Evolutionary conservation across 164 flowering plant species (phyloP).

Genomic region (Berberis vulgaris): DNA sequence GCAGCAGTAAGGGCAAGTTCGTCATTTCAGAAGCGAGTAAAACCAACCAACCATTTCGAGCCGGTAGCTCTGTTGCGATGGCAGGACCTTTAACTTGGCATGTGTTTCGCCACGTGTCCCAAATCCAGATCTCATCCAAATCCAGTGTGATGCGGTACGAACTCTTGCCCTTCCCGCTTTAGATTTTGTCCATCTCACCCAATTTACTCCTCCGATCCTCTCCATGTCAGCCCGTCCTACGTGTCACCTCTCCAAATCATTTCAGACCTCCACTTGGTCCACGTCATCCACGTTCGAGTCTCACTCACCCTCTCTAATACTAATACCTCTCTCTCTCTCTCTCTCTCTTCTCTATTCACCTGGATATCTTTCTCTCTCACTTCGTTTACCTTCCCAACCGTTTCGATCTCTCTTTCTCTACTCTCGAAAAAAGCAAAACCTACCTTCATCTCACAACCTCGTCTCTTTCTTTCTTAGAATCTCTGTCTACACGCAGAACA

Average conservation of each 20-base stretch:
- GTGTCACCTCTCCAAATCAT: not conserved
- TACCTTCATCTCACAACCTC: not conserved
- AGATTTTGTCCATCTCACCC: conserved; percentile 24
- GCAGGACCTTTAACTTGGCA: conserved; percentile 7
- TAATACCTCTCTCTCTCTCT: conserved; percentile 8
- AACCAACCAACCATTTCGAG: too few species aligned
- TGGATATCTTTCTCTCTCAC: not conserved
- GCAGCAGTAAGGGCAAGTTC: too few species aligned
- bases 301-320: not conserved
- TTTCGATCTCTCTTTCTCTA: not conserved
- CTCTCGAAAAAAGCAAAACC: not conserved
- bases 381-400: not conserved
- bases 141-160: conserved; percentile 15
- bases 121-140: conserved; percentile 11
- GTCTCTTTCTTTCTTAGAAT: not conserved
- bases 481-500: not conserved
- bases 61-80: not conserved
- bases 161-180: conserved; percentile 15
- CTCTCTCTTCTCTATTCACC: not conserved
- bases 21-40: too few species aligned
- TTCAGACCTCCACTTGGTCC: conserved; percentile 22
- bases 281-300: conserved; percentile 10
- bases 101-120: conserved; percentile 11
- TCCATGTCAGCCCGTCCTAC: conserved; percentile 9
- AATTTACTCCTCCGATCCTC: not conserved